Conservation (phyloP, 192 early-diverging fungal genomes). For the Coemansia sp. region DNA sequence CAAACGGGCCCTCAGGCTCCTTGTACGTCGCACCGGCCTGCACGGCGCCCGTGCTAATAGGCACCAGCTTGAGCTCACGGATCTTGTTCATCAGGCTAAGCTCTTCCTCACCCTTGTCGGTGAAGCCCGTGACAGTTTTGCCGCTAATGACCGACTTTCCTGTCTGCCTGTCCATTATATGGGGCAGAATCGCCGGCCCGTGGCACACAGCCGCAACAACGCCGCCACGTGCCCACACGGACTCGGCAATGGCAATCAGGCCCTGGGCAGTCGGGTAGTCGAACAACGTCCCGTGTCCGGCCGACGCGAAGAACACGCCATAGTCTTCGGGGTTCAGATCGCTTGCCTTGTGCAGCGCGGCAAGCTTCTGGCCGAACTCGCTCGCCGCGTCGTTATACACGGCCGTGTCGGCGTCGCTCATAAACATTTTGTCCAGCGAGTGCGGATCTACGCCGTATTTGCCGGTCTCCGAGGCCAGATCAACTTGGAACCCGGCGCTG, state of each 20-base stretch:
- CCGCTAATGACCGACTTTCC: constrained; percentile 62
- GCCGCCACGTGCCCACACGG: constrained; percentile 55
- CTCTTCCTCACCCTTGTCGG: constrained; percentile 63
- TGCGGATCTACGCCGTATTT: constrained; percentile 54
- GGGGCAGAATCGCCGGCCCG: constrained; percentile 66
- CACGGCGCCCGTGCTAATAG: constrained; percentile 41
- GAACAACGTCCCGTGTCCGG: constrained; percentile 55
- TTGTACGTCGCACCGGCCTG: constrained; percentile 57
- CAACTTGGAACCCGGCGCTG: constrained; percentile 53
- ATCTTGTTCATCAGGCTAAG: constrained; percentile 46
- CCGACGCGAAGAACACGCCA: constrained; percentile 57
- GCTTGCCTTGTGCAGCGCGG: constrained; percentile 44
- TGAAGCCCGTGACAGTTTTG: constrained; percentile 71
- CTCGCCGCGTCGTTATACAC: constrained; percentile 35
- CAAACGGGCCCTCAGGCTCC: constrained; percentile 55
- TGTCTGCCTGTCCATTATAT: constrained; percentile 55
- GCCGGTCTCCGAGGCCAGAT: constrained; percentile 57
- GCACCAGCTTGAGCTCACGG: constrained; percentile 32
- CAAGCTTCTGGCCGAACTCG: constrained; percentile 49
- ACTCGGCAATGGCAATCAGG: constrained; percentile 52
- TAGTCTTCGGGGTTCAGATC: constrained; percentile 51
- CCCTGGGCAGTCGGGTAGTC: constrained; percentile 53
- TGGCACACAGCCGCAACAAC: constrained; percentile 57
- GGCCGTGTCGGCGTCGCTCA: constrained; percentile 36
- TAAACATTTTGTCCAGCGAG: constrained; percentile 45